These are phyloP conservation scores for Populus simonii DNA, from an alignment of 345 rosid genomes.

Conservation along the genomic window DNA sequence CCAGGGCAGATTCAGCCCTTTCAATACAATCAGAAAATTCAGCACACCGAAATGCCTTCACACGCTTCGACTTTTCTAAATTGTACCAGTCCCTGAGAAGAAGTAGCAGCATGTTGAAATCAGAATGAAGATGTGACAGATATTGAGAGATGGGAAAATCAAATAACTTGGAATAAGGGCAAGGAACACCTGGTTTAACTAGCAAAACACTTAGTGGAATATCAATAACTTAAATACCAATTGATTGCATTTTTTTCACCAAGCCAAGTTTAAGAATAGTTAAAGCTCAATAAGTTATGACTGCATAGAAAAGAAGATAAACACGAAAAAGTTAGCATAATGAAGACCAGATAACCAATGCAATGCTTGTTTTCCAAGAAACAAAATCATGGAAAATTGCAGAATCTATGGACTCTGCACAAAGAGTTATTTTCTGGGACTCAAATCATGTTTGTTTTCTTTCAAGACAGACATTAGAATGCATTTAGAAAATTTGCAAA, in stretches of 20 bases:
- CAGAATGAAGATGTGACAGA: neutral
- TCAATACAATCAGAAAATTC: slow-evolving; percentile 95
- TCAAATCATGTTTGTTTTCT: neutral
- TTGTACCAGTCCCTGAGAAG: slow-evolving; percentile 95
- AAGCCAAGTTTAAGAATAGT: neutral
- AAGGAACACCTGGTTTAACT: neutral
- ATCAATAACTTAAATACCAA: neutral
- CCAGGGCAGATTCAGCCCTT: slow-evolving; percentile 75
- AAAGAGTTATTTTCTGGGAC: neutral
- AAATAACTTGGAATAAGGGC: neutral
- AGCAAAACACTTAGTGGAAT: neutral
- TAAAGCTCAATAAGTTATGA: neutral
- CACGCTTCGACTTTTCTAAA: slow-evolving; percentile 96
- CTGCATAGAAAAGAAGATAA: neutral
- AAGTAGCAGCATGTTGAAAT: slow-evolving; percentile 9
- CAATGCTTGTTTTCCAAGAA: neutral
- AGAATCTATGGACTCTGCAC: neutral
- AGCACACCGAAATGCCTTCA: slow-evolving; percentile 93
- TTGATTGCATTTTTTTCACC: neutral
- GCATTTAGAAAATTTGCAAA: neutral
- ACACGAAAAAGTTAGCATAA: neutral
- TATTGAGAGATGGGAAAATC: neutral
- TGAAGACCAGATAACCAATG: neutral
- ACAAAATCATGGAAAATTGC: neutral
- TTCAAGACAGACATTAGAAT: neutral